These are phyloP conservation scores for Solanum tarijense DNA, from an alignment of 257 asterid genomes.

Conservation along the genomic window DNA sequence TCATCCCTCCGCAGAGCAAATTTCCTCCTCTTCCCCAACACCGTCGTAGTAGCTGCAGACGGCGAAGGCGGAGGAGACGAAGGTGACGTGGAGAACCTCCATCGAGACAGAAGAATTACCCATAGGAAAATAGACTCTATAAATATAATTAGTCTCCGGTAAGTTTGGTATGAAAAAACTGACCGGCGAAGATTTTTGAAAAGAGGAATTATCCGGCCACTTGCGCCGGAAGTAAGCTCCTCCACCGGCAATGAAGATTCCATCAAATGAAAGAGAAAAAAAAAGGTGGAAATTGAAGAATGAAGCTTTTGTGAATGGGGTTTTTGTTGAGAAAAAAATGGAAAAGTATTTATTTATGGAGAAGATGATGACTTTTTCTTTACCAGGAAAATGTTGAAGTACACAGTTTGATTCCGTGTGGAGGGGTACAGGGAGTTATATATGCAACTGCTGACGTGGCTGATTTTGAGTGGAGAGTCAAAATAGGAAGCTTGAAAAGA, in stretches of 20 bases:
- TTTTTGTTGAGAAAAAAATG: background rate
- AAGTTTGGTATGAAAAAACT: slow-evolving; percentile 41
- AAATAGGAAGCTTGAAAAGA: background rate
- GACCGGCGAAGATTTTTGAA: slow-evolving; percentile 59
- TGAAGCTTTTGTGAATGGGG: background rate
- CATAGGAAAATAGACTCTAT: slow-evolving; percentile 62
- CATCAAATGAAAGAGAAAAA: slow-evolving; percentile 13
- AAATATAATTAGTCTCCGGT: slow-evolving; percentile 26
- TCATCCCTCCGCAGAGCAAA: slow-evolving; percentile 63
- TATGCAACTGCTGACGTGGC: background rate
- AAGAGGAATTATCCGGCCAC: slow-evolving; percentile 89
- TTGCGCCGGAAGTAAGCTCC: slow-evolving; percentile 97
- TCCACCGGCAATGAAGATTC: slow-evolving; percentile 54
- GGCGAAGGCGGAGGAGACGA: slow-evolving; percentile 56
- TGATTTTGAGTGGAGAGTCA: background rate
- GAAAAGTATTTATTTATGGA: background rate
- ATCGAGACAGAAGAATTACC: slow-evolving; percentile 61
- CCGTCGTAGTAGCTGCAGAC: slow-evolving; percentile 12
- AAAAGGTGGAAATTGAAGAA: background rate
- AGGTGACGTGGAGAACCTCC: slow-evolving; percentile 34
- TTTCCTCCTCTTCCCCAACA: slow-evolving; percentile 38
- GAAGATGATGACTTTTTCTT: background rate
- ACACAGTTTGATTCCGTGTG: background rate
- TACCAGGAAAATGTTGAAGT: background rate
- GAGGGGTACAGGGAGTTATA: background rate